These are phyloP conservation scores for Blastobotrys apis DNA, from an alignment of 1,139 yeast species.

Conservation along the genomic window DNA sequence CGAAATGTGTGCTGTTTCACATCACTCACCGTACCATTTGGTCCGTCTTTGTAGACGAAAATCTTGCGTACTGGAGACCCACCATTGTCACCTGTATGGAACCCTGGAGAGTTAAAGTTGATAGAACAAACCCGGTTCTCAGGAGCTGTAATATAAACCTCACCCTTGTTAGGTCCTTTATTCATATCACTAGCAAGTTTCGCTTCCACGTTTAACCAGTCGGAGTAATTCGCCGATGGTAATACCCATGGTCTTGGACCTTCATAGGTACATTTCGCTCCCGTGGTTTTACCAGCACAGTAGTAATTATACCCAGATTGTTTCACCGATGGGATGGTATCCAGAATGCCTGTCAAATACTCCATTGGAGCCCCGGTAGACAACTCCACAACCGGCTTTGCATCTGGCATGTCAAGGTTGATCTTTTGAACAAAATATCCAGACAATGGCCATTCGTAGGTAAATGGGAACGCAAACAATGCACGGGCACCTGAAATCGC, in stretches of 20 bases:
- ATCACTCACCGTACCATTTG: constrained; percentile 6
- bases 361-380: constrained; percentile 1
- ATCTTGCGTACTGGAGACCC: constrained; percentile 61
- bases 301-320: constrained; percentile 22
- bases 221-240: constrained; percentile 35
- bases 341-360: constrained; percentile 41
- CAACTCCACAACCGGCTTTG: constrained; percentile 19
- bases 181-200: constrained; percentile 12
- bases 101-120: constrained; percentile 49
- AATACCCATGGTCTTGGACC: constrained; percentile 53
- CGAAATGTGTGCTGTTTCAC: constrained; percentile 24
- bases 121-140: constrained; percentile 63
- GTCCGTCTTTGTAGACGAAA: constrained; percentile 40
- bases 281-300: constrained; percentile 44
- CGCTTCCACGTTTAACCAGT: constrained; percentile 35
- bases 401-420: constrained; percentile 36
- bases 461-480: constrained; percentile 49
- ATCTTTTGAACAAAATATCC: constrained; percentile 61
- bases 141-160: constrained; percentile 52
- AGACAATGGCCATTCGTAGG: constrained; percentile 59
- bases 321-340: constrained; percentile 63
- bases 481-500: constrained; percentile 41
- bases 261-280: constrained; percentile 46
- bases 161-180: constrained; percentile 59
- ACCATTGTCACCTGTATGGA: constrained; percentile 29